Percentiles rank a stretch among this genome's conserved stretches.
Conservation (phyloP, 2,329 filamentous ascomycete species). For the Bisporella sp. region DNA sequence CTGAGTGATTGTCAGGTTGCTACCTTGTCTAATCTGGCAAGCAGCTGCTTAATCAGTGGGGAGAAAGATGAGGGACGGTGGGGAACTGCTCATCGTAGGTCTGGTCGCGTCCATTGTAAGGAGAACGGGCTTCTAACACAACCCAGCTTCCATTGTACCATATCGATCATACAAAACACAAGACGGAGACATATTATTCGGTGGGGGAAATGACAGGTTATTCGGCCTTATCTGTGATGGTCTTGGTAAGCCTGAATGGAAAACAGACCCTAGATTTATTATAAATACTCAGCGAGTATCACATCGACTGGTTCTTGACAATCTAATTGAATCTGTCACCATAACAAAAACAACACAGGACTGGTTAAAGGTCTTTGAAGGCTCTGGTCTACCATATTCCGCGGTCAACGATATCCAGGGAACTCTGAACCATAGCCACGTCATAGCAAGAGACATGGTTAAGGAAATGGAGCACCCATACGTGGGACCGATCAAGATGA, state of each 20-base stretch:
- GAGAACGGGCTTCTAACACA: conserved; percentile 3
- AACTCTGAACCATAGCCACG: conserved; percentile 79
- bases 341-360: conserved; percentile 73
- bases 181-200: conserved; percentile 64
- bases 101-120: not conserved
- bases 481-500: conserved; percentile 81
- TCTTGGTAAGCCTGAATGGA: conserved; percentile 52
- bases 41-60: conserved; percentile 82
- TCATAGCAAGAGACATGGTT: conserved; percentile 81
- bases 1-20: conserved; percentile 93
- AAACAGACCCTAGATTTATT: conserved; percentile 48
- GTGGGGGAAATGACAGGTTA: conserved; percentile 65
- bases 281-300: conserved; percentile 58
- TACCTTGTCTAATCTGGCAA: conserved; percentile 91
- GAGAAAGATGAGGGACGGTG: conserved; percentile 83
- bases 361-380: conserved; percentile 82
- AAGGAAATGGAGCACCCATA: conserved; percentile 74
- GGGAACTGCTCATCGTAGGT: conserved; percentile 88
- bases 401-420: conserved; percentile 89
- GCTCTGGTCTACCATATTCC: conserved; percentile 89
- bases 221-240: conserved; percentile 59
- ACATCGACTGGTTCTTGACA: conserved; percentile 71
- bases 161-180: conserved; percentile 78
- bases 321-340: conserved; percentile 70
- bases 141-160: conserved; percentile 87